These are phyloP conservation scores for Paramecium sexaurelia DNA, from an alignment of 73 alveolate genomes.

Conservation along the genomic window DNA sequence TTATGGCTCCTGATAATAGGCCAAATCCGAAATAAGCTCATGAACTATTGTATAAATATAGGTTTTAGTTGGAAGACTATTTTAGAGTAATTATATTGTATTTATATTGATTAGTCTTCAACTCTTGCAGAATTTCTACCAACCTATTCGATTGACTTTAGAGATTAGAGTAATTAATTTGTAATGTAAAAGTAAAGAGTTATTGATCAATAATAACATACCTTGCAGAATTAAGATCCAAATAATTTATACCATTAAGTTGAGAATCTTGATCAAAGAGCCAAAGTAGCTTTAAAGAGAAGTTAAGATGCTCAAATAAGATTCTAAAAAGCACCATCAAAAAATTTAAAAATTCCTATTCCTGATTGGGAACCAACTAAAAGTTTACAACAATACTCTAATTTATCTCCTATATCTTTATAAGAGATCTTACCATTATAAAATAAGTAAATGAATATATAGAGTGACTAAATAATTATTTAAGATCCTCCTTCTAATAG, in stretches of 20 bases:
- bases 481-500: slow-evolving; percentile 35
- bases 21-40: slow-evolving; percentile 10
- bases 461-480: neutral
- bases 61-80: slow-evolving; percentile 19
- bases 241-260: neutral
- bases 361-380: slow-evolving; percentile 34
- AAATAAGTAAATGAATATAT: neutral
- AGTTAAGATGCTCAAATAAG: slow-evolving; percentile 1
- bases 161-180: neutral
- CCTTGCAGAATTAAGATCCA: neutral
- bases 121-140: neutral
- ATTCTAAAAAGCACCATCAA: neutral
- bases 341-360: neutral
- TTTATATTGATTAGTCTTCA: neutral
- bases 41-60: neutral
- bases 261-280: neutral
- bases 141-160: neutral
- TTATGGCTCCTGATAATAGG: slow-evolving; percentile 25
- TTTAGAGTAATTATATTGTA: neutral
- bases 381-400: neutral
- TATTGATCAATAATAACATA: neutral
- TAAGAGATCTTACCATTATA: slow-evolving; percentile 12
- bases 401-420: neutral
- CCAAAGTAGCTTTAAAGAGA: neutral
- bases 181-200: neutral